phyloP scores from a whole-genome alignment of 768 basidiomycete species.

The Cubamyces lactineus region DNA sequence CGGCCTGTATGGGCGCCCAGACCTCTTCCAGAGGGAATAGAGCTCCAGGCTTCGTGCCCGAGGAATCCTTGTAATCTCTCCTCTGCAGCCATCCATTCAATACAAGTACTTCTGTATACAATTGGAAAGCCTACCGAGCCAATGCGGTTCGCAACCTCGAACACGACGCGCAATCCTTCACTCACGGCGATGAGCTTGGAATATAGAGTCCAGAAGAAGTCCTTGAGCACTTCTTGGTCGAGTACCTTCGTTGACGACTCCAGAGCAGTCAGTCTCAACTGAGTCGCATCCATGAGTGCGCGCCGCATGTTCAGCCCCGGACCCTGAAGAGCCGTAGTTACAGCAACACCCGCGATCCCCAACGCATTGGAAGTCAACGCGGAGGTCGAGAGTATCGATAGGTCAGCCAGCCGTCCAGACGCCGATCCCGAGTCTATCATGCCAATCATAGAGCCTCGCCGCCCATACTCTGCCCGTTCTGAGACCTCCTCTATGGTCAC shows the following conservation, averaged over 20 bases:
- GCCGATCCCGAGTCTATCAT: constrained; percentile 34
- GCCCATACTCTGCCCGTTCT: constrained; percentile 83
- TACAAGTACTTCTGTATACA: background rate
- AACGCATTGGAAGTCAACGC: constrained; percentile 19
- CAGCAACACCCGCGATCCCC: constrained; percentile 29
- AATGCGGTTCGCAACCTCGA: constrained; percentile 89
- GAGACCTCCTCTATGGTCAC: constrained; percentile 88
- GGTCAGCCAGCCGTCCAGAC: constrained; percentile 18
- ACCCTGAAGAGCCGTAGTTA: constrained; percentile 18
- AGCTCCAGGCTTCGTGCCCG: constrained; percentile 72
- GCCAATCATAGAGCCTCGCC: constrained; percentile 47
- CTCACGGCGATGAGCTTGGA: constrained; percentile 94
- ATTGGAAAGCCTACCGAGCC: constrained; percentile 66
- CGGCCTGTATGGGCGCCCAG: constrained; percentile 86
- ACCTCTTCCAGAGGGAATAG: constrained; percentile 86
- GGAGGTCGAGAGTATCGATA: constrained; percentile 23
- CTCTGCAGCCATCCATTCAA: constrained; percentile 49
- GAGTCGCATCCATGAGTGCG: constrained; percentile 44
- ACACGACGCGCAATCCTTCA: constrained; percentile 87
- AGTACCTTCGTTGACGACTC: constrained; percentile 71
- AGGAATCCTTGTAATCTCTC: constrained; percentile 88
- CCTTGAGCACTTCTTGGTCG: constrained; percentile 85
- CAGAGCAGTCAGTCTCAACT: constrained; percentile 68
- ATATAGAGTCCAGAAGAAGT: constrained; percentile 97
- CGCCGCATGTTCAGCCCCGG: constrained; percentile 11